Conservation (phyloP, 2,329 filamentous ascomycete species). For the Metarhizium album region DNA sequence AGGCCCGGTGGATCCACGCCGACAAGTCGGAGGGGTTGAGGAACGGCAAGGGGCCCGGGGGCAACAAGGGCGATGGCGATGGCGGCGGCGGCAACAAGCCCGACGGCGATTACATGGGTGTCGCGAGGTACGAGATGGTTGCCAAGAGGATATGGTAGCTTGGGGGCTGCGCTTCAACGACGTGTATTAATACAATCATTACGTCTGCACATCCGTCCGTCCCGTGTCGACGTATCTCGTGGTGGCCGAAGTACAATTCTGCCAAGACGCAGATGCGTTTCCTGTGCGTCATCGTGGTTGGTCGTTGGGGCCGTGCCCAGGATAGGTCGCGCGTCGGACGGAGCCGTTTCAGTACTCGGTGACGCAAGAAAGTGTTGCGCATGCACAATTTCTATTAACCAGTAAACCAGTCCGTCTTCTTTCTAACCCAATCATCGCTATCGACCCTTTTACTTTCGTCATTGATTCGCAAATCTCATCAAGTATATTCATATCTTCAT, state of each 20-base stretch:
- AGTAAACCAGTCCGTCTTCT: background rate
- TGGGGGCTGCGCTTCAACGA: background rate
- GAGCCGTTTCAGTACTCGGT: no score
- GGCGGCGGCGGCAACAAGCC: conserved; percentile 38
- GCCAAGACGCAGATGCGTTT: no score
- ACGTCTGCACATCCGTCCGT: no score
- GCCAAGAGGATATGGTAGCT: conserved; percentile 88
- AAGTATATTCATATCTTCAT: conserved; percentile 6
- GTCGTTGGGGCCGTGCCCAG: no score
- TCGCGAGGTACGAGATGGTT: conserved; percentile 87
- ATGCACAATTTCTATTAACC: background rate
- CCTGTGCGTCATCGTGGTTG: no score
- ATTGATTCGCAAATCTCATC: conserved; percentile 6
- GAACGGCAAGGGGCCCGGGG: conserved; percentile 40
- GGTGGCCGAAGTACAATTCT: no score
- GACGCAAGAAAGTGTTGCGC: background rate
- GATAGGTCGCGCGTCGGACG: no score
- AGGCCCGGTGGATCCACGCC: conserved; percentile 73
- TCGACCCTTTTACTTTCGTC: conserved; percentile 3
- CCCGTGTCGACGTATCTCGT: no score
- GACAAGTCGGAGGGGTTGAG: conserved; percentile 67
- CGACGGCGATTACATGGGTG: conserved; percentile 43
- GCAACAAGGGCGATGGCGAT: conserved; percentile 38
- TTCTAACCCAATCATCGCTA: background rate
- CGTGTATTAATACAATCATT: background rate